Conservation (phyloP, 352 stramenopile genomes). For the Albugo candida region DNA sequence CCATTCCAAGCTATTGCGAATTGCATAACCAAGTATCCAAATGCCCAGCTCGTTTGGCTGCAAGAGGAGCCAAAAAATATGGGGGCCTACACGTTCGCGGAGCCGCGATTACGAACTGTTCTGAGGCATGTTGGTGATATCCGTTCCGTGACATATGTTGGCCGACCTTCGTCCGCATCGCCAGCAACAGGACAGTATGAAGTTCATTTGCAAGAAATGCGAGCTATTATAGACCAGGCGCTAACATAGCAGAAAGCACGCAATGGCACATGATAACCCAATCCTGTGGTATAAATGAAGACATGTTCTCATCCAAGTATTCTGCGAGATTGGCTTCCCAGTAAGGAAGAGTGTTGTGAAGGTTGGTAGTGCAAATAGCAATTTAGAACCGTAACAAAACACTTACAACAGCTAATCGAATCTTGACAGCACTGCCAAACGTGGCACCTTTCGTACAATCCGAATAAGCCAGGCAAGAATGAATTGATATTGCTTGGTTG, state of each 20-base stretch:
- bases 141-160: conserved; percentile 79
- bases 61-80: conserved; percentile 99
- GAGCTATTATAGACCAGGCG: conserved; percentile 79
- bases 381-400: too few species aligned
- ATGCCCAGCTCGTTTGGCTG: conserved; percentile 92
- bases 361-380: too few species aligned
- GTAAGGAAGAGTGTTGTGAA: too few species aligned
- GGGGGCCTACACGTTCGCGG: conserved; percentile 88
- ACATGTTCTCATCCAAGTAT: too few species aligned
- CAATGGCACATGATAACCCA: too few species aligned
- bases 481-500: too few species aligned
- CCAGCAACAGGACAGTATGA: conserved; percentile 91
- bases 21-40: conserved; percentile 81
- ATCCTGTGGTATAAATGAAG: too few species aligned
- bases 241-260: conserved; percentile 5
- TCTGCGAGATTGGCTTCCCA: too few species aligned
- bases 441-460: too few species aligned
- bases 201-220: conserved; percentile 87
- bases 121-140: conserved; percentile 65
- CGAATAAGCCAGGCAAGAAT: too few species aligned
- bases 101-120: conserved; percentile 85
- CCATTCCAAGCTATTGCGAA: conserved; percentile 91
- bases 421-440: too few species aligned
- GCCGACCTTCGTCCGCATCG: conserved; percentile 84
- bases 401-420: too few species aligned